A percentile compares a stretch with the other conserved stretches of the same genome.
Conservation (phyloP, 768 basidiomycete genomes). For the Phanerochaete sordida region DNA sequence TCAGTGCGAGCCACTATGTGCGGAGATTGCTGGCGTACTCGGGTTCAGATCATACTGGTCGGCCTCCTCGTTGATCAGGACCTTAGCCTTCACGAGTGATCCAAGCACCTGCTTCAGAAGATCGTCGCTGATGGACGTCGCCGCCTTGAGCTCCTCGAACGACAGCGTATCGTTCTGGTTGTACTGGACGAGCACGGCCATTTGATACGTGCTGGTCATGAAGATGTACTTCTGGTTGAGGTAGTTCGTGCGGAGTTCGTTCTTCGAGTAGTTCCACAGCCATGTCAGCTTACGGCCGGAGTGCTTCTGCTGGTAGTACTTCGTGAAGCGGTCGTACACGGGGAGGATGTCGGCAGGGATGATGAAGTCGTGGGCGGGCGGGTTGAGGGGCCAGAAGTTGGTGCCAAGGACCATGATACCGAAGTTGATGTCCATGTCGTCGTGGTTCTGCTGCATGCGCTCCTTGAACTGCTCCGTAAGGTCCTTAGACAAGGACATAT, state of each 20-base stretch:
- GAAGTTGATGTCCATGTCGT: conserved; percentile 88
- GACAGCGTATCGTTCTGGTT: conserved; percentile 88
- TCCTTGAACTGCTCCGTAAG: conserved; percentile 94
- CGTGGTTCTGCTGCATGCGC: conserved; percentile 83
- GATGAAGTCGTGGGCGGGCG: conserved; percentile 80
- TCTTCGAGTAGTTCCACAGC: conserved; percentile 98
- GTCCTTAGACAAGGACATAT: conserved; percentile 94
- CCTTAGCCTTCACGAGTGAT: conserved; percentile 72
- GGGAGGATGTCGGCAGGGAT: conserved; percentile 85
- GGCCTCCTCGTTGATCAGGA: conserved; percentile 79
- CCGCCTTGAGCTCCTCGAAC: conserved; percentile 71
- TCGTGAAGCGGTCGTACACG: conserved; percentile 87
- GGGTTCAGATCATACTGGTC: conserved; percentile 94
- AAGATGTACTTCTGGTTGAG: conserved; percentile 93
- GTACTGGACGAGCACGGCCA: conserved; percentile 92
- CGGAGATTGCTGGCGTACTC: conserved; percentile 32
- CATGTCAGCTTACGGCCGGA: conserved; percentile 94
- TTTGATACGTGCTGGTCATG: conserved; percentile 94
- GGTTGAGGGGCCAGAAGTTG: conserved; percentile 92
- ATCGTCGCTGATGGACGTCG: conserved; percentile 79
- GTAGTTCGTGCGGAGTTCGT: conserved; percentile 92
- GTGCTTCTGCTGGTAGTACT: conserved; percentile 92
- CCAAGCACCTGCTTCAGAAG: conserved; percentile 68
- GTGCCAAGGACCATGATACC: conserved; percentile 91
- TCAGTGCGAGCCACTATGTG: not conserved